Base-by-base conservation (phyloP, 805 yeast species). In the Metschnikowia similis region DNA sequence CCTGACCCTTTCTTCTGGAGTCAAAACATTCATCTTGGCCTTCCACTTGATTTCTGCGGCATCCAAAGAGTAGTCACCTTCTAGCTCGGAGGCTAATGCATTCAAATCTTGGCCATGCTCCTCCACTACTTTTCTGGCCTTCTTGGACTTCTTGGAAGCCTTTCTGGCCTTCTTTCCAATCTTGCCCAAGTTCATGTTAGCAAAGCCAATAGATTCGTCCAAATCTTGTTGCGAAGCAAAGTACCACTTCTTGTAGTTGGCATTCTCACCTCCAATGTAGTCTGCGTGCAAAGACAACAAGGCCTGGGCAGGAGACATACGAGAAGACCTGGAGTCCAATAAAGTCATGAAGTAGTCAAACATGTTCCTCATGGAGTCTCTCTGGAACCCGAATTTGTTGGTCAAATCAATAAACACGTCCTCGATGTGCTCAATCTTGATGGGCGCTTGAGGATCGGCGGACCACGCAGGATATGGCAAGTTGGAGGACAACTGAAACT, bases 381-480 rank as follows among this genome's bases (percentile, higher is more conserved):
- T 83, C 73, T 87, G 96, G 78, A 87, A 87, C 64, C 96, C 96
- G 64, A 87, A 87, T 69, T 83, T 84, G 71, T 87, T 87, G 39
- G 92, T 76, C 66, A 87, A 75, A 67, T 87, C 94, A 63, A 87
- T 87, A 65, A 87, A 87, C 35, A 87, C 82, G 72, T 87, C 95
- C 72, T 87, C 95, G 65, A 87, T 85, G 66, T 87, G 92, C 69
- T 87, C 94, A 55, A 81, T 78, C 45, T 87, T 76, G 41, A 94
- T 78, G 8, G 97, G 96, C 21, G 85, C 87, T 65, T 84, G 92
- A 50, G 87, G 91, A 70, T 94, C 98, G 42, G 96, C 96, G 27
- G 97, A 88, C 99, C 99, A 94, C 46, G 99, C 98, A 40, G 99
- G 99, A 69, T 92, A 94, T 32, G 99, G 99, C 69, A 94, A 90